These are phyloP conservation scores for Diaporthe aspalathi DNA, from an alignment of 2,329 filamentous ascomycete species.

Conservation along the genomic window DNA sequence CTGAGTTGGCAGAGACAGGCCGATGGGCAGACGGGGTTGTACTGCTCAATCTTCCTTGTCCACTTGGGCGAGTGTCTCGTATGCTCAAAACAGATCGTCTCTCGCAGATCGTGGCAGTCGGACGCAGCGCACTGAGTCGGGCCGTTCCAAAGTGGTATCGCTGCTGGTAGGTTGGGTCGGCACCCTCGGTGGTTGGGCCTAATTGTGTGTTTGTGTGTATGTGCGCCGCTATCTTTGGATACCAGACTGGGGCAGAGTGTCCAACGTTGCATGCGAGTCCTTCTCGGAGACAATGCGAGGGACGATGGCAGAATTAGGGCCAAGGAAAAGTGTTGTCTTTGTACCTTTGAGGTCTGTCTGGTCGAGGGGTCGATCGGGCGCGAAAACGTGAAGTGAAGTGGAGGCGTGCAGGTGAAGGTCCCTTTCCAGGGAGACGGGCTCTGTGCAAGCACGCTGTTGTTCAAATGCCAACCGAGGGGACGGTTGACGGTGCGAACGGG, in stretches of 20 bases:
- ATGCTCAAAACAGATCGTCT: not conserved
- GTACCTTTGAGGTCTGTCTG: conserved; percentile 19
- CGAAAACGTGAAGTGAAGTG: too few relatives aligned
- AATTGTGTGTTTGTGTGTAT: too few relatives aligned
- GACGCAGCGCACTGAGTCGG: not conserved
- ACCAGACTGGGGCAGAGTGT: not conserved
- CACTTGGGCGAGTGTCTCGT: conserved; percentile 12
- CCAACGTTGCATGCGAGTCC: not conserved
- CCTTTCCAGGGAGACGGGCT: conserved; percentile 15
- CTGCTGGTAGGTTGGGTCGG: not conserved
- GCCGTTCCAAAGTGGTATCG: not conserved
- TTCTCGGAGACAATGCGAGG: not conserved
- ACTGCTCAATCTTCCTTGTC: conserved; percentile 14
- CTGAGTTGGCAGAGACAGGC: not conserved
- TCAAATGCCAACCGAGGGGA: conserved; percentile 26
- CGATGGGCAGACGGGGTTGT: not conserved
- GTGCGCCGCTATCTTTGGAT: not conserved
- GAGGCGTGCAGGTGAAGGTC: not conserved
- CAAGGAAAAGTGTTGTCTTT: conserved; percentile 14
- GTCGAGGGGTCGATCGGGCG: conserved; percentile 2
- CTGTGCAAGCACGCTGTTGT: conserved; percentile 24
- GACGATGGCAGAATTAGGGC: not conserved
- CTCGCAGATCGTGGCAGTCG: conserved; percentile 3
- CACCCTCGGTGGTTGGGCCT: not conserved
- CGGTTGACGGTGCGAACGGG: conserved; percentile 17